Conservation (phyloP, 192 early-diverging fungal species). For the Linnemannia exigua region DNA sequence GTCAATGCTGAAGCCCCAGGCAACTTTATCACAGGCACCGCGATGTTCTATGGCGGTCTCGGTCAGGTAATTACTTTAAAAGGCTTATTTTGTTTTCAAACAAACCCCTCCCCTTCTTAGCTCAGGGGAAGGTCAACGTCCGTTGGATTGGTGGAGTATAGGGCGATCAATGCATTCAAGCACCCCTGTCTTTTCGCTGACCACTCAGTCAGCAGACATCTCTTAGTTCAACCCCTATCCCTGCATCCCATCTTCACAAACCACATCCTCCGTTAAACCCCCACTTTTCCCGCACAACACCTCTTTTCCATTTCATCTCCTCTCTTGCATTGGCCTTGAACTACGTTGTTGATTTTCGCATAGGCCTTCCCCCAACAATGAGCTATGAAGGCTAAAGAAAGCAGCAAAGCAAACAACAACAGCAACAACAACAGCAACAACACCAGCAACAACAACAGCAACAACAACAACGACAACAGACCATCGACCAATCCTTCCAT, state of each 20-base stretch:
- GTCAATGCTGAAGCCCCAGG: slow-evolving; percentile 26
- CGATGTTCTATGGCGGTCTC: slow-evolving; percentile 47
- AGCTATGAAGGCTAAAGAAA: background rate
- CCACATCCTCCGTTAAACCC: background rate
- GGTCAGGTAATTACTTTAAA: slow-evolving; percentile 38
- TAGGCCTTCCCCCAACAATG: background rate
- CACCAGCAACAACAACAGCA: background rate
- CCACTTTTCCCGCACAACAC: background rate
- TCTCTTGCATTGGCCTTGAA: background rate
- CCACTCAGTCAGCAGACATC: background rate
- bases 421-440: background rate
- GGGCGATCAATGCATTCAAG: background rate
- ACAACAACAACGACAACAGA: background rate
- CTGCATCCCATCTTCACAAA: background rate
- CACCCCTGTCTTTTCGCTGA: background rate
- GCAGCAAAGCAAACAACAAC: background rate
- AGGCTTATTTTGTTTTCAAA: background rate
- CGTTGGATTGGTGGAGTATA: background rate
- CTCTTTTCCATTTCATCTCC: background rate
- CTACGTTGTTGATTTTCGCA: background rate
- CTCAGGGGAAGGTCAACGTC: background rate
- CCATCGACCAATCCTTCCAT: background rate
- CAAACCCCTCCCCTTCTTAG: background rate
- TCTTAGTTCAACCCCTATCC: background rate
- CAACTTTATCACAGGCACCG: slow-evolving; percentile 49